Conservation (phyloP, 345 rosid genomes). For the Salix udensis region DNA sequence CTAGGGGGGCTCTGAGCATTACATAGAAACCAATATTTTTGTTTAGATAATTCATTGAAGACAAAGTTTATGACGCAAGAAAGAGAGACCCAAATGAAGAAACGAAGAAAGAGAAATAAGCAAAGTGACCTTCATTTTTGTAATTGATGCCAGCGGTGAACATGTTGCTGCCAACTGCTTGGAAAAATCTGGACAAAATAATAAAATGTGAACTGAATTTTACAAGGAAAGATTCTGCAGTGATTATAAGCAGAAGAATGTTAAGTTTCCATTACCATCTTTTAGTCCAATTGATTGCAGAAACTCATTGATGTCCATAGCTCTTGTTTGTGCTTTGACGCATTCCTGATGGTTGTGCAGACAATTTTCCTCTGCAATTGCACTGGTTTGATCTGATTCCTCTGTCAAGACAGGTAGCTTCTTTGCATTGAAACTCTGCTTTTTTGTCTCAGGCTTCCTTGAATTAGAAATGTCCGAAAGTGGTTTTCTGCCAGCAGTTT, state of each 20-base stretch:
- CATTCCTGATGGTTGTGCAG: conserved; percentile 48
- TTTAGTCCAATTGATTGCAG: conserved; percentile 35
- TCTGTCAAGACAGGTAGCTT: conserved; percentile 22
- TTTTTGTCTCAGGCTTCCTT: conserved; percentile 25
- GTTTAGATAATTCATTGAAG: not conserved
- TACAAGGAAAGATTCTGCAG: not conserved
- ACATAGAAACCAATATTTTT: not conserved
- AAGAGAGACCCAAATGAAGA: not conserved
- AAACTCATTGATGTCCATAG: conserved; percentile 31
- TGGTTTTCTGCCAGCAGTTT: conserved; percentile 33
- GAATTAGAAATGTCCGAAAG: conserved; percentile 54
- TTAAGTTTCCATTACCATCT: conserved; percentile 20
- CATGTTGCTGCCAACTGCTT: conserved; percentile 9
- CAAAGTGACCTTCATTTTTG: conserved; percentile 19
- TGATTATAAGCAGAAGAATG: not conserved
- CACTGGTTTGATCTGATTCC: conserved; percentile 12
- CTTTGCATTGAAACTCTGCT: conserved; percentile 18
- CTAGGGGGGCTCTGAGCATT: conserved; percentile 18
- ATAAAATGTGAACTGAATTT: not conserved
- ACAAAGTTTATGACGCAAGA: not conserved
- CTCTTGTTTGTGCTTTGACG: conserved; percentile 30
- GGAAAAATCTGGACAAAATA: conserved; percentile 13
- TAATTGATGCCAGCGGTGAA: conserved; percentile 1
- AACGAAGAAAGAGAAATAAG: not conserved
- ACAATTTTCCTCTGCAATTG: conserved; percentile 34